Evolutionary conservation across 345 rosid species (phyloP).

Genomic region (Excoecaria cochinchinensis): DNA sequence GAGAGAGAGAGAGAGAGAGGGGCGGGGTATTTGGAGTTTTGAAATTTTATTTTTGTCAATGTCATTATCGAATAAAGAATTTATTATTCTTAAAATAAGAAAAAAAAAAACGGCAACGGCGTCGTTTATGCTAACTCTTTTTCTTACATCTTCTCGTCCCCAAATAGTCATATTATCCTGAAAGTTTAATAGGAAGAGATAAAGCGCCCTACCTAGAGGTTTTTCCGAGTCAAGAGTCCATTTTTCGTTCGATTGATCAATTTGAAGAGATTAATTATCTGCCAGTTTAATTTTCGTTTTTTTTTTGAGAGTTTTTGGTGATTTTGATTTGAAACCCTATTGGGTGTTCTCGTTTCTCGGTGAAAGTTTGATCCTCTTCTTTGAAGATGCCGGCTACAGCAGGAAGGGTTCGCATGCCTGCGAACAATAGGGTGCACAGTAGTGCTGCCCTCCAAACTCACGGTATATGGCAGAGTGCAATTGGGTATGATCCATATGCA

Average conservation of each 20-base stretch:
- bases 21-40: not conserved
- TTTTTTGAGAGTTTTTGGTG: no score
- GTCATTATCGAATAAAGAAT: no score
- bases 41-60: not conserved
- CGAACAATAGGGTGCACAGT: conserved; percentile 97
- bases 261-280: not conserved
- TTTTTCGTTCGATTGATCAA: not conserved
- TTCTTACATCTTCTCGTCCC: no score
- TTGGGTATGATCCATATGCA: conserved; percentile 94
- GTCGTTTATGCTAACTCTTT: no score
- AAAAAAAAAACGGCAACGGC: no score
- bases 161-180: no score
- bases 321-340: no score
- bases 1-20: not conserved
- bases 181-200: no score
- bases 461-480: conserved; percentile 98
- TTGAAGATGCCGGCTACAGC: conserved; percentile 97
- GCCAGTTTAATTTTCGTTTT: not conserved
- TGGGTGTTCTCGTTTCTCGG: no score
- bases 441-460: conserved; percentile 98
- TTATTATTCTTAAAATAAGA: no score
- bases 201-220: not conserved
- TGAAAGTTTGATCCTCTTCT: not conserved
- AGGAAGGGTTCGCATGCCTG: conserved; percentile 99
- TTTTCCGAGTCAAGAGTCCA: not conserved